Base-by-base conservation (phyloP, 2,329 filamentous ascomycete species). In the Microdochium paspali region DNA sequence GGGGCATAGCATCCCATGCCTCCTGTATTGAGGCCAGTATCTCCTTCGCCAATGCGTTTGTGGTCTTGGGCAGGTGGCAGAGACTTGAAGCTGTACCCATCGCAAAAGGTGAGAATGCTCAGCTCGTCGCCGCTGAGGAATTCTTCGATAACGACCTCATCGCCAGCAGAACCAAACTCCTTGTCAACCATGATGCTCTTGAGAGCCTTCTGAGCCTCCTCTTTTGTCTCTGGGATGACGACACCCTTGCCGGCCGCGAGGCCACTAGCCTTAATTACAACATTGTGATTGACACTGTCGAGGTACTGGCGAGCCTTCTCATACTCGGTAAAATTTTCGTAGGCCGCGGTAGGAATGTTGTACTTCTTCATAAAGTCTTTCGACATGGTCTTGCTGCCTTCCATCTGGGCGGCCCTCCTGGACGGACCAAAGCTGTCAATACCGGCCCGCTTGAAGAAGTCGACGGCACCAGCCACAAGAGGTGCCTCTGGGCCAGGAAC, bases 1-100 rank as follows among this genome's bases (percentile, higher is more conserved):
- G 87, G 87, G 15, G 90, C 90, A 66, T 97, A 97, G 62, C 90
- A 95, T 46, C 93, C 93, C 93, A 97, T 97, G 35, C 93, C 93
- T 50, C 91, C 93, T 2, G 93, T 97, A 69, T 97, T 97, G 31
- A 90, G 87, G 1, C 93, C 93, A 45, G 80, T 76, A 62, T 97
- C 91, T 47, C 87, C 88, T 59, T 98, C 93, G 46, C 86, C 87
- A 54, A 94, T 90, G 52, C 90, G 81, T 77, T 98, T 97, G 73
- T 98, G 93, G 65, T 97, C 93, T 66, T 98, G 93, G 2, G 91
- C 91, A 1, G 93, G 85, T 4, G 91, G 91, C 10, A 97, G 74
- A 9, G 85, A 89, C 61, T 80, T 79, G 62, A 95, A 86, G 1
- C 84, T 85, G 62, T 86, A 85, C 46, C 93, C 93, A 62, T 98